Evolutionary conservation across 768 basidiomycete species (phyloP).

Genomic region (Kwoniella pini): DNA sequence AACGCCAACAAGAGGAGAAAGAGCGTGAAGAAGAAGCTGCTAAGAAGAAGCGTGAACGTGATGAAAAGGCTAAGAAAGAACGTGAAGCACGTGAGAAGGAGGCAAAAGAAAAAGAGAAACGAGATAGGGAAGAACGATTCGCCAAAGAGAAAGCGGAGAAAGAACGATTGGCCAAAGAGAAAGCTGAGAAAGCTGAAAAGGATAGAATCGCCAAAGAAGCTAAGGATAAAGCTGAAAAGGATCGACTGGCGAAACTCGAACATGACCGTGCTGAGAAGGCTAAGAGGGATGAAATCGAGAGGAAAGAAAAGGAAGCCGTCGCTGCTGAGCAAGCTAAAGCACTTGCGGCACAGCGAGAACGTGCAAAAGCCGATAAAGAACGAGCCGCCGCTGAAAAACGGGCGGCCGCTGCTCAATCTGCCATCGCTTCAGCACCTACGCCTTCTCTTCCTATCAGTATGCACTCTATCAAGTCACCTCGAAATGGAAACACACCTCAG

Average conservation of each 20-base stretch:
- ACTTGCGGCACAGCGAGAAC: slow-evolving; percentile 34
- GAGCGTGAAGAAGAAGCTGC: slow-evolving; percentile 72
- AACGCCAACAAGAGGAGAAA: slow-evolving; percentile 56
- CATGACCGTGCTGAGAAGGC: slow-evolving; percentile 62
- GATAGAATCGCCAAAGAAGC: slow-evolving; percentile 70
- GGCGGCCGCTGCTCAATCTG: slow-evolving; percentile 11
- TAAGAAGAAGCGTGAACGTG: slow-evolving; percentile 54
- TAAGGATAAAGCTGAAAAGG: slow-evolving; percentile 64
- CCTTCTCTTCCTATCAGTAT: slow-evolving; percentile 18
- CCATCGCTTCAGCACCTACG: slow-evolving; percentile 10
- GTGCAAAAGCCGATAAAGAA: slow-evolving; percentile 34
- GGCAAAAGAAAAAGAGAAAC: slow-evolving; percentile 64
- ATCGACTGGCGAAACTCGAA: slow-evolving; percentile 68
- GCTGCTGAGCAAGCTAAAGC: slow-evolving; percentile 41
- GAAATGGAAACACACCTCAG: slow-evolving; percentile 27
- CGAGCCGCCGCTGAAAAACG: slow-evolving; percentile 19
- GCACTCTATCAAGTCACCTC: slow-evolving; percentile 24
- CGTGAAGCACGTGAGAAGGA: slow-evolving; percentile 56
- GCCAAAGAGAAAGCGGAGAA: slow-evolving; percentile 60
- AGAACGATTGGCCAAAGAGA: slow-evolving; percentile 55
- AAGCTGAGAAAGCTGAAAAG: slow-evolving; percentile 52
- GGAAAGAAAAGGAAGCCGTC: slow-evolving; percentile 49
- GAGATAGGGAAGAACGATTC: slow-evolving; percentile 64
- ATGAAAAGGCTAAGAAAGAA: slow-evolving; percentile 55
- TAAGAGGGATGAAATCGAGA: slow-evolving; percentile 47